Conservation (phyloP, 2,329 filamentous ascomycete species). For the Talaromyces sp. region DNA sequence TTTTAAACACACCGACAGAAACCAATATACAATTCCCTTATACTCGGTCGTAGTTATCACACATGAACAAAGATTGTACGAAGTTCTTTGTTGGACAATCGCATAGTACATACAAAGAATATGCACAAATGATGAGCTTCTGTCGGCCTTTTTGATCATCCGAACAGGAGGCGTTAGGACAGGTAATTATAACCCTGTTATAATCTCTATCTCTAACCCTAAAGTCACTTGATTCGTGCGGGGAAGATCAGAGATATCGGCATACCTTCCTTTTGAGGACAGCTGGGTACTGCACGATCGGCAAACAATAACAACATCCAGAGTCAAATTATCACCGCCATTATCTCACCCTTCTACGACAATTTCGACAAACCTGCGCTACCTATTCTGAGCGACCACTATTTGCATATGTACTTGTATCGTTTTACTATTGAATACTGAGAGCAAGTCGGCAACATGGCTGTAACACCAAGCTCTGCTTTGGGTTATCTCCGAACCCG, state of each 20-base stretch:
- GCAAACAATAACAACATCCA: not conserved
- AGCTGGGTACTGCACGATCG: not conserved
- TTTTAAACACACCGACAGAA: too few relatives aligned
- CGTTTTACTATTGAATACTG: not conserved
- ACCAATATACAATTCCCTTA: too few relatives aligned
- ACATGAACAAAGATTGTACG: too few relatives aligned
- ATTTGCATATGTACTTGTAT: not conserved
- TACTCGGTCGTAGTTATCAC: too few relatives aligned
- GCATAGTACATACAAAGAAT: too few relatives aligned
- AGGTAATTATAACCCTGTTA: not conserved
- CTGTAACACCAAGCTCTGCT: conserved; percentile 3
- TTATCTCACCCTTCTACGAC: not conserved
- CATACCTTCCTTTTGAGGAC: conserved; percentile 8
- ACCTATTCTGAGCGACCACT: not conserved
- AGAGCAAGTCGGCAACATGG: not conserved
- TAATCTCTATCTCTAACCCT: not conserved
- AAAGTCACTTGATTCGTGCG: not conserved
- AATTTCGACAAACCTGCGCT: not conserved
- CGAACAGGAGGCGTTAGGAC: not conserved
- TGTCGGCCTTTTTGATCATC: too few relatives aligned
- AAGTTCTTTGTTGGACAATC: too few relatives aligned
- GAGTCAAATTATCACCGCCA: not conserved
- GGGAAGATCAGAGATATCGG: conserved; percentile 8
- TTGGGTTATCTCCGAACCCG: conserved; percentile 16
- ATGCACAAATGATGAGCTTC: too few relatives aligned